Percentiles rank a stretch among this genome's conserved stretches.
Conservation (phyloP, 1,139 yeast genomes). For the Neolecta irregularis region DNA sequence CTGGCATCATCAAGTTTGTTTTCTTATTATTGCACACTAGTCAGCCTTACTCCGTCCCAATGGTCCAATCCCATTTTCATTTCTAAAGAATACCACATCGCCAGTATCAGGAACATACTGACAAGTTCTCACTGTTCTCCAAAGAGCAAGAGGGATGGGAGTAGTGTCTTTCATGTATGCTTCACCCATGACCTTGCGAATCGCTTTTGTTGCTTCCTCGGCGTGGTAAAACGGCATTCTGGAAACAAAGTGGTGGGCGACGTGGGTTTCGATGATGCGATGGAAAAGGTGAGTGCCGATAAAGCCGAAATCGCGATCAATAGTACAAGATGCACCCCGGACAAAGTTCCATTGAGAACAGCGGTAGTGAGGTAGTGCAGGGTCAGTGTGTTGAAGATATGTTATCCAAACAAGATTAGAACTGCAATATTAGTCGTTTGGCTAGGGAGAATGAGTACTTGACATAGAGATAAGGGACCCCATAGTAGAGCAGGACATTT, state of each 20-base stretch:
- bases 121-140: constrained; percentile 58
- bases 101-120: constrained; percentile 66
- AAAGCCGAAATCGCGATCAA: constrained; percentile 72
- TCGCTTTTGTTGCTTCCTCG: constrained; percentile 63
- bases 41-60: no score
- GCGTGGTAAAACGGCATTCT: constrained; percentile 80
- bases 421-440: no score
- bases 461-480: constrained; percentile 62
- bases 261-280: constrained; percentile 82
- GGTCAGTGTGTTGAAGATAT: constrained; percentile 71
- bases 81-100: constrained; percentile 61
- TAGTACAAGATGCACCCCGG: constrained; percentile 77
- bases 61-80: constrained; percentile 44
- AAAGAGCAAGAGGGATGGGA: constrained; percentile 57
- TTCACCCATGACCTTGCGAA: constrained; percentile 67
- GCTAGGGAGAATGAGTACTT: no score
- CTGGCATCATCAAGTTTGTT: no score
- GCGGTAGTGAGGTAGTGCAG: constrained; percentile 64
- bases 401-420: constrained; percentile 76
- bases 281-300: constrained; percentile 70
- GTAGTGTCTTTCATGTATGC: constrained; percentile 55
- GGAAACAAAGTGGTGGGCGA: constrained; percentile 69
- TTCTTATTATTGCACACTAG: no score
- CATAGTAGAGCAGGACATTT: constrained; percentile 54
- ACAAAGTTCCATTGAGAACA: constrained; percentile 69